A percentile compares a stretch with the other conserved stretches of the same genome.
phyloP scores from a whole-genome alignment of 495 filamentous ascomycete genomes.

The Parachaetomium inaequale region DNA sequence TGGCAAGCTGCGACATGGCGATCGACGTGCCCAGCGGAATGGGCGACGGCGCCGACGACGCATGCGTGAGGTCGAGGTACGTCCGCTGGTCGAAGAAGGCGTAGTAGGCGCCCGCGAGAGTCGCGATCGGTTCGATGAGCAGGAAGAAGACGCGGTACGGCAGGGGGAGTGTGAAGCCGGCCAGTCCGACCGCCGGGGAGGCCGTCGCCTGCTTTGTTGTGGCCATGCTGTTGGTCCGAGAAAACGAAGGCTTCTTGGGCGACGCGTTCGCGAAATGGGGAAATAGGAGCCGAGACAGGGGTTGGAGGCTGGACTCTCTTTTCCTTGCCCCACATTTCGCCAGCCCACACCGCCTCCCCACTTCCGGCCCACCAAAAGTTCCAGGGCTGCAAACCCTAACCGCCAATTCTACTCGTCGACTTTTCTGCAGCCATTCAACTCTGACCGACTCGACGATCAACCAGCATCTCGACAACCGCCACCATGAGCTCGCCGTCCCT shows the following conservation, averaged over 20 bases:
- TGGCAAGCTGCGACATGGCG: conserved; percentile 59
- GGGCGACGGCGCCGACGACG: conserved; percentile 39
- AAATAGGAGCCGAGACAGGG: neutral
- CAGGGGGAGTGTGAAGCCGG: conserved; percentile 38
- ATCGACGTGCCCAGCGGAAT: conserved; percentile 49
- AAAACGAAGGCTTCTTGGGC: neutral
- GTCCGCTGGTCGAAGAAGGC: conserved; percentile 52
- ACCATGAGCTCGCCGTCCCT: conserved; percentile 59
- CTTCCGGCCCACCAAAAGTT: conserved; percentile 10
- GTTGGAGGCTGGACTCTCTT: too few species aligned
- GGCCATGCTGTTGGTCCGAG: conserved; percentile 4
- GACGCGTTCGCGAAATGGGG: neutral
- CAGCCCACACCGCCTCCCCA: conserved; percentile 16
- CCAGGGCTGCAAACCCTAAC: conserved; percentile 35
- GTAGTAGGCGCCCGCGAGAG: conserved; percentile 63
- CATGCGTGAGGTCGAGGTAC: conserved; percentile 59
- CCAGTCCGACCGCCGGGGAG: neutral
- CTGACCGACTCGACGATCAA: conserved; percentile 15
- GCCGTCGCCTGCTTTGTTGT: conserved; percentile 7
- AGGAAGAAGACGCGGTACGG: conserved; percentile 63
- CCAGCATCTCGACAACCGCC: conserved; percentile 38
- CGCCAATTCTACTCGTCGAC: conserved; percentile 11
- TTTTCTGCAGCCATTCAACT: conserved; percentile 14
- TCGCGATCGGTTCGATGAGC: conserved; percentile 60
- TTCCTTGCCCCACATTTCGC: conserved; percentile 3